Base-by-base conservation (phyloP, 192 early-diverging fungal species). In the Umbelopsis sp. region DNA sequence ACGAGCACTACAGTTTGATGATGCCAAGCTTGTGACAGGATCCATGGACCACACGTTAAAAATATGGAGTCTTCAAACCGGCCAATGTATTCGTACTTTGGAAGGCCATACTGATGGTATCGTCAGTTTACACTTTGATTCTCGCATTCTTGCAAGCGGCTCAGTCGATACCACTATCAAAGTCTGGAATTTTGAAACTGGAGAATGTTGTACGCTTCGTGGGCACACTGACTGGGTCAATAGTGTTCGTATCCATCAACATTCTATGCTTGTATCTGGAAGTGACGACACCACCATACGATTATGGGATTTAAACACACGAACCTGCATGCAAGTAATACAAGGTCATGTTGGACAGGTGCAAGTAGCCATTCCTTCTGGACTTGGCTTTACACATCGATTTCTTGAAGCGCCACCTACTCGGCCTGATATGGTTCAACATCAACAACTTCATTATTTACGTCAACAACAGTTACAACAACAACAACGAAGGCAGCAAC, bases 211-310 rank as follows among this genome's bases (percentile, higher is more conserved):
- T 62, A 88, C 87, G 1, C 81, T 99, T 21, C 85, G 79, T 17
- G 97, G 96, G 0, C 96, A 99, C 66, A 81, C 87, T 1, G 95
- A 97, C 77, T 92, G 93, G 91, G 94, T 98, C 53, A 99, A 99
- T 79, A 83, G 90, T 45, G 95, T 99, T 38, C 89, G 90, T 34
- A 85, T 99, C 38, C 87, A 84, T 52, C 85, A 89, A 69, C 81
- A 88, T 31, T 86, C 83, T 32, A 70, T 84, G 17, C 66, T 93
- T 36, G 86, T 98, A 11, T 95, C 94, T 1, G 94, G 92, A 45
- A 94, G 94, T 11, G 96, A 98, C 79, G 98, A 99, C 67, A 85
- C 84, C 50, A 94, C 92, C 2, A 83, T 93, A 34, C 89, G 91
- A 79, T 74, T 92, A 12, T 96, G 95, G 94, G 92, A 99, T 71